These are phyloP conservation scores for Ploettnerulaceae sp. DNA, from an alignment of 2,329 filamentous ascomycete genomes.

Conservation along the genomic window DNA sequence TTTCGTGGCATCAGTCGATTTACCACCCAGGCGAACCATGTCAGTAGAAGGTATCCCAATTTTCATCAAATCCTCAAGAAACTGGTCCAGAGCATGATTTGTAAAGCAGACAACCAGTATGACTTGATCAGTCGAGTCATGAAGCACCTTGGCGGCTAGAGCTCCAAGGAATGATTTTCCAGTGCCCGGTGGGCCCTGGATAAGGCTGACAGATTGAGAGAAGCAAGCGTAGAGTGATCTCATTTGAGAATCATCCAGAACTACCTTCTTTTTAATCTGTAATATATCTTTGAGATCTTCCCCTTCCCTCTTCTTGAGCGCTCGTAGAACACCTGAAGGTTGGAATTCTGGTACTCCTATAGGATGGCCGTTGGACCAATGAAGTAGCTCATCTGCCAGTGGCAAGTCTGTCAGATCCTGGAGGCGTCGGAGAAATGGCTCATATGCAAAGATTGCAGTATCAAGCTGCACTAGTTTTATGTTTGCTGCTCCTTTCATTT, in stretches of 20 bases:
- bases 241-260: constrained; percentile 50
- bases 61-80: constrained; percentile 58
- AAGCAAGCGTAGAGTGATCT: constrained; percentile 52
- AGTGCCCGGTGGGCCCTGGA: constrained; percentile 70
- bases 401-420: constrained; percentile 52
- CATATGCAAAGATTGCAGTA: constrained; percentile 63
- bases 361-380: constrained; percentile 25
- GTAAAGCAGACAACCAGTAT: constrained; percentile 65
- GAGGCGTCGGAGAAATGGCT: constrained; percentile 58
- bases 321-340: constrained; percentile 25
- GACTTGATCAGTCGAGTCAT: constrained; percentile 43
- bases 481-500: constrained; percentile 35
- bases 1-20: constrained; percentile 46
- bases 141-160: constrained; percentile 51
- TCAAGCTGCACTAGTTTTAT: constrained; percentile 55
- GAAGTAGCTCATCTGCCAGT: constrained; percentile 49
- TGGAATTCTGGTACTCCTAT: constrained; percentile 17
- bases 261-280: constrained; percentile 31
- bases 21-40: constrained; percentile 62
- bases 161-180: constrained; percentile 73
- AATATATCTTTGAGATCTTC: constrained; percentile 35
- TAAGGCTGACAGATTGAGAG: constrained; percentile 49
- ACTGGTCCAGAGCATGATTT: constrained; percentile 63
- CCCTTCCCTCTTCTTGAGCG: constrained; percentile 21
- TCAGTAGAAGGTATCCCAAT: constrained; percentile 46